Evolutionary conservation across 2,329 filamentous ascomycete genomes (phyloP).

Genomic region (Emergomyces africanus): DNA sequence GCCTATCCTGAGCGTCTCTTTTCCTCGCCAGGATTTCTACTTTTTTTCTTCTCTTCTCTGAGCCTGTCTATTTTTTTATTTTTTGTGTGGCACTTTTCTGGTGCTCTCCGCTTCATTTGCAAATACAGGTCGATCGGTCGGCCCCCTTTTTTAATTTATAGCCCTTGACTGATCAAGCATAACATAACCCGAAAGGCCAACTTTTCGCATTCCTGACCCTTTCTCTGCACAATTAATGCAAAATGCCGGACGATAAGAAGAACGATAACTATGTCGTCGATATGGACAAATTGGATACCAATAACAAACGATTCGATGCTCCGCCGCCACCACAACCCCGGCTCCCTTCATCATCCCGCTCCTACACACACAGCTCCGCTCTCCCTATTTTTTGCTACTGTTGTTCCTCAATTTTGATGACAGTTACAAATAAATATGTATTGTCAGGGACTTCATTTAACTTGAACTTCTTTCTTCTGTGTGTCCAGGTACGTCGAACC

Average conservation of each 20-base stretch:
- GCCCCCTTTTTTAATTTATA: background rate
- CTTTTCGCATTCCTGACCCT: background rate
- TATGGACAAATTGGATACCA: constrained; percentile 48
- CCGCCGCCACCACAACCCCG: constrained; percentile 25
- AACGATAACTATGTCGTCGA: constrained; percentile 62
- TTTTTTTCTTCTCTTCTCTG: background rate
- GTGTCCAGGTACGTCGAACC: constrained; percentile 62
- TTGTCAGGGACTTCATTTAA: constrained; percentile 87
- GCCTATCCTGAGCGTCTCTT: background rate
- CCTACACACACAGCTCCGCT: constrained; percentile 60
- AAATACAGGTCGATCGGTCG: background rate
- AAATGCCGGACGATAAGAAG: constrained; percentile 83
- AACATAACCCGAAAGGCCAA: background rate
- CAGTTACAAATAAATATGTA: constrained; percentile 98
- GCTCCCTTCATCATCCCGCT: constrained; percentile 20
- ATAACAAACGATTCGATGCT: constrained; percentile 35
- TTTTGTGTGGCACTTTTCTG: background rate
- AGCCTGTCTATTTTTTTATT: background rate
- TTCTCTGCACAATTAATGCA: constrained; percentile 14
- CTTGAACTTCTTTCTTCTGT: constrained; percentile 81
- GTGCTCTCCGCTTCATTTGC: background rate
- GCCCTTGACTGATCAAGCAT: background rate
- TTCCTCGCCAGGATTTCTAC: background rate
- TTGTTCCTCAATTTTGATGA: constrained; percentile 95
- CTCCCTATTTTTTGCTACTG: constrained; percentile 85